Conservation (phyloP, 345 rosid species). For the Iberis pinnata region DNA sequence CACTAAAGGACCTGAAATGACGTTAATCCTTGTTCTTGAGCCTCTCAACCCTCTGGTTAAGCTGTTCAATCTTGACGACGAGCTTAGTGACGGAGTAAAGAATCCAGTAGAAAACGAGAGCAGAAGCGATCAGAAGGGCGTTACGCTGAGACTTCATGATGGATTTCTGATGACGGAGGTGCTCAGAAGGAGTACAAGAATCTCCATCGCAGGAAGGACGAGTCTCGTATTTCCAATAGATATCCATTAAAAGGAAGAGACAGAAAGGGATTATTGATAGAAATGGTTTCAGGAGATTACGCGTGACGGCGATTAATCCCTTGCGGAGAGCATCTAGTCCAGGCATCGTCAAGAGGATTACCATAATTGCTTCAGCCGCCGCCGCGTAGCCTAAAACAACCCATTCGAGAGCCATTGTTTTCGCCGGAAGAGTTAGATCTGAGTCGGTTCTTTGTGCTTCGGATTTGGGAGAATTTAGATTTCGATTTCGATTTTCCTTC, state of each 20-base stretch:
- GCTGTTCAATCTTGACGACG: constrained; percentile 60
- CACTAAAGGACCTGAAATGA: background rate
- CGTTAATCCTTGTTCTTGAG: constrained; percentile 41
- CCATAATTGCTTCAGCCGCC: constrained; percentile 88
- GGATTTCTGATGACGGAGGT: constrained; percentile 86
- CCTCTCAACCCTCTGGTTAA: constrained; percentile 65
- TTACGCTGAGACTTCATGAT: constrained; percentile 86
- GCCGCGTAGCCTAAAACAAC: constrained; percentile 80
- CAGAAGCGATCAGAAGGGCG: constrained; percentile 67
- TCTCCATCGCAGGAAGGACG: constrained; percentile 60
- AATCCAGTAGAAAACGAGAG: constrained; percentile 78
- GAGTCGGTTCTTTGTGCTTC: constrained; percentile 13
- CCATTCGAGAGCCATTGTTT: constrained; percentile 85
- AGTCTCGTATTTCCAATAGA: constrained; percentile 92
- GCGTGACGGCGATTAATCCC: constrained; percentile 70
- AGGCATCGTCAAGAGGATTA: constrained; percentile 69
- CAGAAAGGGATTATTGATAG: constrained; percentile 77
- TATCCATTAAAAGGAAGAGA: constrained; percentile 78
- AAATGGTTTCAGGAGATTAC: constrained; percentile 76
- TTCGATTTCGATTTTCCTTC: too few species aligned
- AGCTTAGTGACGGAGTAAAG: constrained; percentile 63
- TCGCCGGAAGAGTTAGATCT: constrained; percentile 16
- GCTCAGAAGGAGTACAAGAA: constrained; percentile 67
- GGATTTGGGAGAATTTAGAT: background rate
- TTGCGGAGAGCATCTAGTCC: constrained; percentile 65